Conservation (phyloP, 202 grass and related monocot genomes). For the Carex arenaria region DNA sequence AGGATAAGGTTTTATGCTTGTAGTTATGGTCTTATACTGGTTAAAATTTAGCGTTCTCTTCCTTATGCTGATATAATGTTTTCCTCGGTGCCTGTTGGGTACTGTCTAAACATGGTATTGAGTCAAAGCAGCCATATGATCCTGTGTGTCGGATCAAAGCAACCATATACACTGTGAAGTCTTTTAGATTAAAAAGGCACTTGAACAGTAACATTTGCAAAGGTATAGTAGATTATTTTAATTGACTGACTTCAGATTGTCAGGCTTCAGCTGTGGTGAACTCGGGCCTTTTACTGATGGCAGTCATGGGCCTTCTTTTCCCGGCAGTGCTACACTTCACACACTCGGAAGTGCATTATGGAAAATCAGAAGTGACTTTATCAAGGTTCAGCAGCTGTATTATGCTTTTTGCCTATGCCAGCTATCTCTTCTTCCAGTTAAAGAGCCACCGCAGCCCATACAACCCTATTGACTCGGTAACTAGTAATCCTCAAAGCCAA, state of each 20-base stretch:
- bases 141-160: not conserved
- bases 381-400: slow-evolving; percentile 99
- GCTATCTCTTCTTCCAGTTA: slow-evolving; percentile 96
- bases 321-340: slow-evolving; percentile 98
- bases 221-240: slow-evolving; percentile 10
- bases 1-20: not conserved
- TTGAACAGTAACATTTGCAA: not conserved
- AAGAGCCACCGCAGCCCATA: slow-evolving; percentile 82
- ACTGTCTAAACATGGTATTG: not conserved
- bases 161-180: not conserved
- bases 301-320: slow-evolving; percentile 94
- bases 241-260: slow-evolving; percentile 24
- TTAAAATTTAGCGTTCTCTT: not conserved
- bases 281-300: slow-evolving; percentile 90
- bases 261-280: slow-evolving; percentile 96
- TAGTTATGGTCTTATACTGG: not conserved
- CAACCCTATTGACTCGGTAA: slow-evolving; percentile 77
- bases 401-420: slow-evolving; percentile 98
- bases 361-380: slow-evolving; percentile 95
- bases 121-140: slow-evolving; percentile 7
- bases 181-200: slow-evolving; percentile 3
- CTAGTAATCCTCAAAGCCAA: slow-evolving; percentile 12
- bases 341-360: slow-evolving; percentile 90
- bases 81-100: not conserved
- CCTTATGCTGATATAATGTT: not conserved